Conservation (phyloP, 73 alveolate genomes). For the Halteria grandinella region DNA sequence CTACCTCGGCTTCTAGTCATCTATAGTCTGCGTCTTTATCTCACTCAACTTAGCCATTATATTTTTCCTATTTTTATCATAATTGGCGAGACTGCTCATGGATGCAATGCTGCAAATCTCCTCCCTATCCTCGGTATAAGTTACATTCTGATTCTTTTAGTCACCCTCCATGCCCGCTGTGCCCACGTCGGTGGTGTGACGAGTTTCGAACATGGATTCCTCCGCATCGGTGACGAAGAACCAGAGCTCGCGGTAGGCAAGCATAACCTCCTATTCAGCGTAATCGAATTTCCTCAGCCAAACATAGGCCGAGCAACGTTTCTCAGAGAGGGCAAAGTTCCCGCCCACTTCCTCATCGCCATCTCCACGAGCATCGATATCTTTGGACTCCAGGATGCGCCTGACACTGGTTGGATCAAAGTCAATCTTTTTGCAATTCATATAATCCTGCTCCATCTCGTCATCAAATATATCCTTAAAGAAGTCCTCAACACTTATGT, state of each 20-base stretch:
- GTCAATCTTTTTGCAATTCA: slow-evolving; percentile 36
- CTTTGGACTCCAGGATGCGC: slow-evolving; percentile 27
- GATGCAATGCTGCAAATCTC: slow-evolving; percentile 58
- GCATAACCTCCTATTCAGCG: slow-evolving; percentile 33
- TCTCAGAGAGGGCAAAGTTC: slow-evolving; percentile 21
- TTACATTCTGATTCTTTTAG: slow-evolving; percentile 42
- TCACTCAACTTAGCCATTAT: slow-evolving; percentile 43
- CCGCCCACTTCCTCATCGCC: slow-evolving; percentile 31
- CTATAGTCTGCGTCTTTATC: slow-evolving; percentile 50
- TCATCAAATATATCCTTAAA: slow-evolving; percentile 45
- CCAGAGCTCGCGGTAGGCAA: slow-evolving; percentile 46
- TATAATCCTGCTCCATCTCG: slow-evolving; percentile 23
- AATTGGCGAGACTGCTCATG: slow-evolving; percentile 41
- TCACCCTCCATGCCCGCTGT: slow-evolving; percentile 45
- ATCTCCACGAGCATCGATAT: slow-evolving; percentile 45
- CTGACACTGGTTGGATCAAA: slow-evolving; percentile 14
- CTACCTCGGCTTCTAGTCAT: slow-evolving; percentile 45
- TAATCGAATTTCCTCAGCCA: slow-evolving; percentile 54
- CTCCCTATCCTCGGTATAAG: slow-evolving; percentile 57
- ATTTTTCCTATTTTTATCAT: slow-evolving; percentile 46
- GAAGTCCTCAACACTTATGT: slow-evolving; percentile 24
- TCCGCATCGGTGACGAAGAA: slow-evolving; percentile 51
- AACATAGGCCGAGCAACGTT: slow-evolving; percentile 46
- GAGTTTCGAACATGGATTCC: slow-evolving; percentile 41
- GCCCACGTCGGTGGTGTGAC: slow-evolving; percentile 45